These are phyloP conservation scores for Saccharomycopsis microspora DNA, from an alignment of 805 yeast species.

Conservation along the genomic window DNA sequence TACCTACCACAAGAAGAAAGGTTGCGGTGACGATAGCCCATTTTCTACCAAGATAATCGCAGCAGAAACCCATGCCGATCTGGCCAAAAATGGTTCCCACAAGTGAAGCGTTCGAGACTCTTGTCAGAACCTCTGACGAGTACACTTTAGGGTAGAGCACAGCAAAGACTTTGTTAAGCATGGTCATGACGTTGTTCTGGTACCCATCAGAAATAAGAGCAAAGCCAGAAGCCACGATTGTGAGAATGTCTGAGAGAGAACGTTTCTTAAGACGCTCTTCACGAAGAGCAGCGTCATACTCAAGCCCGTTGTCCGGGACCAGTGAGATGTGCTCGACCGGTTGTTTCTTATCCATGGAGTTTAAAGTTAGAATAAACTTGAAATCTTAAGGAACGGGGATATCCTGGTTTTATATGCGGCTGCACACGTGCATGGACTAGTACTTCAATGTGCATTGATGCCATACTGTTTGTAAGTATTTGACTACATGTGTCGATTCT, in stretches of 20 bases:
- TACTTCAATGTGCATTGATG: too few relatives aligned
- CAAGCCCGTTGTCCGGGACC: neutral
- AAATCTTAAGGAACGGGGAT: too few relatives aligned
- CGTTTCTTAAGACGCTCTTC: constrained; percentile 20
- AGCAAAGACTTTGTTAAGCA: constrained; percentile 49
- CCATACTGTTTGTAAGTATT: too few relatives aligned
- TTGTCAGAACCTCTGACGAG: constrained; percentile 37
- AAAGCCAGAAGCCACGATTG: constrained; percentile 58
- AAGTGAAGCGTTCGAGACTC: constrained; percentile 57
- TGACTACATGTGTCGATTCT: too few relatives aligned
- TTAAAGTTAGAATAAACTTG: too few relatives aligned
- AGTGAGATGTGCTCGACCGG: too few relatives aligned
- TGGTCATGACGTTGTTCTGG: constrained; percentile 64
- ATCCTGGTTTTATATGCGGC: too few relatives aligned
- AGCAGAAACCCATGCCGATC: constrained; percentile 49
- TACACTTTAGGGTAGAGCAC: constrained; percentile 32
- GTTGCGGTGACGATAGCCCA: constrained; percentile 62
- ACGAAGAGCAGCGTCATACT: constrained; percentile 18
- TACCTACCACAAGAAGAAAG: constrained; percentile 47
- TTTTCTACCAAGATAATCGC: constrained; percentile 60
- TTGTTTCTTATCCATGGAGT: too few relatives aligned
- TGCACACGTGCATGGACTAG: too few relatives aligned
- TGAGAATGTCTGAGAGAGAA: constrained; percentile 26
- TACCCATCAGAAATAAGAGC: constrained; percentile 73
- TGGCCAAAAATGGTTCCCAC: constrained; percentile 67